Conservation (phyloP, 1,284 basidiomycete genomes). For the Agaricales sp. region DNA sequence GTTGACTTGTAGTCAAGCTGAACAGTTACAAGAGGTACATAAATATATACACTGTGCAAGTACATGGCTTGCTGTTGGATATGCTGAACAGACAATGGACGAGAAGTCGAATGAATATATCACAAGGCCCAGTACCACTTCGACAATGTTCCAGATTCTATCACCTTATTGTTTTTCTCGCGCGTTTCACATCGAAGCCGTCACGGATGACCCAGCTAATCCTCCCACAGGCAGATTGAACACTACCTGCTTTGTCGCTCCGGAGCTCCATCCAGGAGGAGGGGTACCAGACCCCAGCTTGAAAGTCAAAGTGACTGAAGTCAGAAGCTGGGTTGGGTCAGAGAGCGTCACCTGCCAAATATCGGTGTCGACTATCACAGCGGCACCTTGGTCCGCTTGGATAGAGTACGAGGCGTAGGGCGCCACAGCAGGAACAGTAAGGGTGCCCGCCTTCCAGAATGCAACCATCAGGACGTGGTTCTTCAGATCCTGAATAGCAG, state of each 20-base stretch:
- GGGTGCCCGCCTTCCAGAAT: slow-evolving; percentile 9
- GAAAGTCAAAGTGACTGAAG: neutral
- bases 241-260: neutral
- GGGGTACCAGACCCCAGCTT: neutral
- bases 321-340: slow-evolving; percentile 28
- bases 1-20: no score
- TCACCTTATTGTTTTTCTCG: no score
- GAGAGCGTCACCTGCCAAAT: slow-evolving; percentile 26
- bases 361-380: slow-evolving; percentile 23
- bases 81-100: no score
- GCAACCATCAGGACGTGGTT: neutral
- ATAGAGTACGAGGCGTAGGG: slow-evolving; percentile 2
- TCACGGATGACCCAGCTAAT: neutral
- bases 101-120: no score
- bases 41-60: no score
- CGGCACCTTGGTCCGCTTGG: slow-evolving; percentile 18
- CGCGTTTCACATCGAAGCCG: no score
- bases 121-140: no score
- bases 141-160: no score
- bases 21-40: no score
- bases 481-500: neutral
- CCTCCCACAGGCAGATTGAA: neutral
- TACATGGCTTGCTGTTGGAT: no score
- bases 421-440: slow-evolving; percentile 16
- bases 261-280: neutral